Evolutionary conservation across 2,329 filamentous ascomycete genomes (phyloP), one percentile per base, ranked within the genome.

Genomic region (Penicillium sp.): DNA sequence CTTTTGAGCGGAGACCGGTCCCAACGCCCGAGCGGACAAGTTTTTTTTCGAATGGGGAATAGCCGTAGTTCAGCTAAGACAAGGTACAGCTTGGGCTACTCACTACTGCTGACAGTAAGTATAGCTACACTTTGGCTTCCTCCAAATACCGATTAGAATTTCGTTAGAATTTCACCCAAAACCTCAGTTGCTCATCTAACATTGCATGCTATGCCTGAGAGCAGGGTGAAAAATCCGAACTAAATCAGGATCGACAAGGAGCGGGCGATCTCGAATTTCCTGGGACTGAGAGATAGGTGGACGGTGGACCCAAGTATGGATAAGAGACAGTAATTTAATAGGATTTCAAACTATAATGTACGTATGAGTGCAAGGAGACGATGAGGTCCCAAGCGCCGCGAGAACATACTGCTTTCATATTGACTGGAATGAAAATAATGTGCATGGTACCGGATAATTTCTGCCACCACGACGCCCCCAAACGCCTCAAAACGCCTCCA

Each of bases 101-200:
- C 15, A n/a, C 16, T 29, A 44, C 41, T 7, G 4, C 25, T 6
- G 16, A 11, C 25, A 8, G 3, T 6, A 29, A 31, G 29, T 31
- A 31, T 31, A 31, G 29, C 29, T 45, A 15, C 25, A 29, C 10
- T 29, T 13, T 16, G 10, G 25, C 8, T 27, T 23, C 16, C 6
- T 19, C 5, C 43, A 45, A 27, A 29, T 29, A 44, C 15, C 25
- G 8, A 19, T 19, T n/a, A 7, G 0, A 16, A 6, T 8, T 31
- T 11, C 29, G 29, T 11, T 31, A 11, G 10, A 11, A 31, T 31
- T 31, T 2, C 29, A 31, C 4, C 10, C 10, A 31, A 31, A 31
- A 31, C 5, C 3, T 31, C 4, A 34, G 53, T 55, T 55, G 40
- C 53, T 46, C 46, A 25, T 51, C 47, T 51, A 46, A 51, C 47